A percentile compares a stretch with the other conserved stretches of the same genome.
Conservation (phyloP, 2,329 filamentous ascomycete species). For the Byssoonygena ceratinophila region DNA sequence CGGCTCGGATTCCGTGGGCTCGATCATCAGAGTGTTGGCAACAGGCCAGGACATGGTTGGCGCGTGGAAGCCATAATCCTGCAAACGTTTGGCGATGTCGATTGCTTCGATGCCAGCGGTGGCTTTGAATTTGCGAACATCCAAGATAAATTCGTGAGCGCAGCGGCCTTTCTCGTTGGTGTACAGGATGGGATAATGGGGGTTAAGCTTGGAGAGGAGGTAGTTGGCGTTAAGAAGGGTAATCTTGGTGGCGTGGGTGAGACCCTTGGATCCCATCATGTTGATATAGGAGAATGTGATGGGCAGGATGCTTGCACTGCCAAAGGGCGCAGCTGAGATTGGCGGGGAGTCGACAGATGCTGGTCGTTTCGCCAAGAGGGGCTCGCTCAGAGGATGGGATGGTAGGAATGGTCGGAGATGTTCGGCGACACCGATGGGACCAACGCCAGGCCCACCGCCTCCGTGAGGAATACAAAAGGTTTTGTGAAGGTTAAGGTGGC, state of each 20-base stretch:
- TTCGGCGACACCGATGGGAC: constrained; percentile 81
- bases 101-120: constrained; percentile 77
- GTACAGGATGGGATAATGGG: constrained; percentile 85
- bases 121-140: constrained; percentile 74
- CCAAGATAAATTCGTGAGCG: constrained; percentile 95
- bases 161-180: constrained; percentile 80
- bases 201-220: constrained; percentile 74
- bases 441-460: constrained; percentile 84
- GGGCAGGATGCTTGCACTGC: constrained; percentile 81
- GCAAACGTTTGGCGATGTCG: constrained; percentile 89
- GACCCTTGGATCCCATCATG: constrained; percentile 75
- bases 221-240: constrained; percentile 97
- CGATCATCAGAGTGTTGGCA: constrained; percentile 92
- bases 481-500: constrained; percentile 96
- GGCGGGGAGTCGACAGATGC: constrained; percentile 43
- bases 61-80: constrained; percentile 95
- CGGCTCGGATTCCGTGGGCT: constrained; percentile 88
- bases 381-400: constrained; percentile 52
- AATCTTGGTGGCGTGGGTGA: constrained; percentile 82
- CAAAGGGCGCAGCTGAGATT: constrained; percentile 72
- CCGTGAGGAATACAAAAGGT: constrained; percentile 98
- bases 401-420: constrained; percentile 71
- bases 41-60: constrained; percentile 97
- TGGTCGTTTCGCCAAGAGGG: constrained; percentile 32
- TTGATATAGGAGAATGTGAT: constrained; percentile 95